Evolutionary conservation across 768 basidiomycete species (phyloP), one percentile per base, ranked within the genome.

Genomic region (Tulasnella sp.): DNA sequence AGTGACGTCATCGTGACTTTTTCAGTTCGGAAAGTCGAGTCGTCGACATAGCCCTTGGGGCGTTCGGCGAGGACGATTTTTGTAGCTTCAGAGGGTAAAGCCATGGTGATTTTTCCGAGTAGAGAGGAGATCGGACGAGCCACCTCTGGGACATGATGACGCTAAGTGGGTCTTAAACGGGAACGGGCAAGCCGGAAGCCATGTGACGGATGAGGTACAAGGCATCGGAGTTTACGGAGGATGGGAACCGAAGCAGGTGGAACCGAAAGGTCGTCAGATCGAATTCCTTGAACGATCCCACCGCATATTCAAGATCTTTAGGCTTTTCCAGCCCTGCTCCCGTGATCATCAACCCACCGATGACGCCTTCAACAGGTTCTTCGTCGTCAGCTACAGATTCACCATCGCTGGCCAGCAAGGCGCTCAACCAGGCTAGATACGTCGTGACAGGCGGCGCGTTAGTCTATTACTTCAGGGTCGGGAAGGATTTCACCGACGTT

Each of bases 41-140:
- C 80, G 77, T 90, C 89, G 83, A 96, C 91, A 79, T 91, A 89
- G 62, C 85, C 88, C 27, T 85, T 84, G 0, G 96, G 96, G 36
- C 96, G 90, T 81, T 92, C 90, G 80, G 91, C 90, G 79, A 98
- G 91, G 48, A 94, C 91, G 84, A 96, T 80, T 5, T 82, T 82
- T 71, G 80, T 83, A 80, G 83, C 82, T 74, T 81, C 80, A 36
- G 46, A 74, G 48, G 82, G 80, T 39, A 81, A 39, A 78, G 76
- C 39, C 76, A 77, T 77, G 21, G 56, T 68, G 62, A 34, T 27
- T 77, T 77, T 39, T 62, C 40, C 38, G 73, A 74, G 36, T 39
- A 74, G 39, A 40, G 73, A 74, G 73, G 73, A 46, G 39, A 40
- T 74, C n/a, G 18, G 34, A 68, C 62, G 62, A 34, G 62, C 62